These are phyloP conservation scores for Xanthoconium stramineum DNA, from an alignment of 768 basidiomycete species.

Conservation along the genomic window DNA sequence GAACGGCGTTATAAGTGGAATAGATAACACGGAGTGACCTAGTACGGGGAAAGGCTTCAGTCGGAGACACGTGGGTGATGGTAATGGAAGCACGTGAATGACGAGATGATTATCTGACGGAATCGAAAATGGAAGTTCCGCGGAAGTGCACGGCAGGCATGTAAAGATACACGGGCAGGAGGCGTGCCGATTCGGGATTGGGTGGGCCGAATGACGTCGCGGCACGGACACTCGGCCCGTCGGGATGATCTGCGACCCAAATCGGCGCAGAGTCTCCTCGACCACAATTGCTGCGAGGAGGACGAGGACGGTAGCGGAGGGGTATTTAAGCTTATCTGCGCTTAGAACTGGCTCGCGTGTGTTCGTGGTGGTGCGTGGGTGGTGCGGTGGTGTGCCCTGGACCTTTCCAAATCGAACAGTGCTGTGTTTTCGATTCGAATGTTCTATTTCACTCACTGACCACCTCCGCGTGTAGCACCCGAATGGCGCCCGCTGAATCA, in stretches of 20 bases:
- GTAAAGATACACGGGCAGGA: slow-evolving; percentile 15
- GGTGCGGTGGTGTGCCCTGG: slow-evolving; percentile 8
- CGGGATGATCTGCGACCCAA: slow-evolving; percentile 26
- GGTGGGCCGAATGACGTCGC: slow-evolving; percentile 19
- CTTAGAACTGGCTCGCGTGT: background rate
- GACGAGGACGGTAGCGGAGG: background rate
- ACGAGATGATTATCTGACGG: slow-evolving; percentile 8
- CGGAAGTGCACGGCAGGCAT: slow-evolving; percentile 3
- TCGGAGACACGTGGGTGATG: background rate
- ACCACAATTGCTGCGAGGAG: background rate
- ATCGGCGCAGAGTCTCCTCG: slow-evolving; percentile 10
- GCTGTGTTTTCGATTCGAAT: slow-evolving; percentile 32
- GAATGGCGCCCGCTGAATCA: background rate
- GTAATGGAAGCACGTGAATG: background rate
- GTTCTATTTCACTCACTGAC: slow-evolving; percentile 12
- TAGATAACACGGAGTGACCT: no score
- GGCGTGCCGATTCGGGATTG: slow-evolving; percentile 14
- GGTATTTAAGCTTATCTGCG: background rate
- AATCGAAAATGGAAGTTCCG: slow-evolving; percentile 2
- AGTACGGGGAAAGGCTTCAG: no score
- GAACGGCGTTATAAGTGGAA: no score
- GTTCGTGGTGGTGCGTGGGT: slow-evolving; percentile 2
- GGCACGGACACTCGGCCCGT: background rate
- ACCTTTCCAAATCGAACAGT: slow-evolving; percentile 18
- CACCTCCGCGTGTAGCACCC: background rate